phyloP scores from a whole-genome alignment of 306 rosid species.

The Prunus armeniaca region DNA sequence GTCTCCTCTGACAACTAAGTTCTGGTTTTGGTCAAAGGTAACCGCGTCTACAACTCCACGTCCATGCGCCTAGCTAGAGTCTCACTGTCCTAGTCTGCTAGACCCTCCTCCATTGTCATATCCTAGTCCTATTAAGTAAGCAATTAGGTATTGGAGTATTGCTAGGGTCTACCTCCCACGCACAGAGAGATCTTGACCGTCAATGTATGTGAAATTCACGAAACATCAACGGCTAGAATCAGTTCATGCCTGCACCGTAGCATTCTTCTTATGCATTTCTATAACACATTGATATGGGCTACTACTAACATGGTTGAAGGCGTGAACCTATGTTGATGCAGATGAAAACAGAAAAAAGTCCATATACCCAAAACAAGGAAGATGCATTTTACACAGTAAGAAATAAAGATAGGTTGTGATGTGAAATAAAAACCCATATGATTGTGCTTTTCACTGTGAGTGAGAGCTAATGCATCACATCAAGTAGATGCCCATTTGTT shows the following conservation, averaged over 20 bases:
- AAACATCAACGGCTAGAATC: no score
- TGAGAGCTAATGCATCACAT: conserved; percentile 2
- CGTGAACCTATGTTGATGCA: not conserved
- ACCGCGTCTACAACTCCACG: not conserved
- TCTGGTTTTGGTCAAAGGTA: not conserved
- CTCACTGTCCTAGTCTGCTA: not conserved
- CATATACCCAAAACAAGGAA: not conserved
- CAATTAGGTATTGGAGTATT: not conserved
- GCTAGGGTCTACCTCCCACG: no score
- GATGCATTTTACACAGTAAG: not conserved
- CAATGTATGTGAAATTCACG: not conserved
- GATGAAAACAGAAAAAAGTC: not conserved
- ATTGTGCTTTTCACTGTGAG: not conserved
- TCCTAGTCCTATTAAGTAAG: not conserved
- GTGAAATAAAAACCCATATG: not conserved
- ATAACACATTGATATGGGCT: not conserved
- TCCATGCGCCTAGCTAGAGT: not conserved
- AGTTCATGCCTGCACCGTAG: no score
- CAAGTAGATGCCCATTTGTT: not conserved
- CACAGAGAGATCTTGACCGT: not conserved
- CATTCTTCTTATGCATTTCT: no score
- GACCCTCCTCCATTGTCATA: not conserved
- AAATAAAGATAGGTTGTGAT: no score
- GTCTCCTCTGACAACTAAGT: not conserved
- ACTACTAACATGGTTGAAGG: not conserved